Evolutionary conservation across 2,329 filamentous ascomycete genomes (phyloP).

Genomic region (Xylaria sp.): DNA sequence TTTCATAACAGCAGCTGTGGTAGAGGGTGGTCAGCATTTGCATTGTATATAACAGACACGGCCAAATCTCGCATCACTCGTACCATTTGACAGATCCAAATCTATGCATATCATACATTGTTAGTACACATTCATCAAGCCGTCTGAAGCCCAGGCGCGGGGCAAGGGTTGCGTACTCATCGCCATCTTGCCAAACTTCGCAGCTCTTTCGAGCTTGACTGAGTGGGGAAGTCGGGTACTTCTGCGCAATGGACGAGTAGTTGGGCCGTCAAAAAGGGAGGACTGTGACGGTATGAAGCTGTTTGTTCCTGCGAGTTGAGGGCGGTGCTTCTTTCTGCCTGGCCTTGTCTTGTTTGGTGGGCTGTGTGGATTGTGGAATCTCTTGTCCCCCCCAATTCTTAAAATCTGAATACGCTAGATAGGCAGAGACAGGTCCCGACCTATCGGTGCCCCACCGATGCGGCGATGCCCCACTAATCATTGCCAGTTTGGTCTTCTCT

Average conservation of each 20-base stretch:
- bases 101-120: slow-evolving; percentile 61
- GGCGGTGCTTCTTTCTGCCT: slow-evolving; percentile 11
- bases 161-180: slow-evolving; percentile 63
- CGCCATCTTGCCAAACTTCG: slow-evolving; percentile 61
- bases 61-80: slow-evolving; percentile 40
- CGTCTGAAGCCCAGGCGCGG: slow-evolving; percentile 20
- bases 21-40: slow-evolving; percentile 37
- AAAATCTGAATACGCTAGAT: slow-evolving; percentile 30
- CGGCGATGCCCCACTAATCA: slow-evolving; percentile 12
- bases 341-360: slow-evolving; percentile 30
- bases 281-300: slow-evolving; percentile 6
- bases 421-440: slow-evolving; percentile 17
- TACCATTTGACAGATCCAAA: slow-evolving; percentile 87
- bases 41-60: not conserved
- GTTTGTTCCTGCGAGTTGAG: slow-evolving; percentile 4
- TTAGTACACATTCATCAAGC: slow-evolving; percentile 39
- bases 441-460: slow-evolving; percentile 11
- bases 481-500: not conserved
- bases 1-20: slow-evolving; percentile 80
- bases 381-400: slow-evolving; percentile 34
- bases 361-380: slow-evolving; percentile 35
- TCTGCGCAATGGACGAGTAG: slow-evolving; percentile 2
- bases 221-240: not conserved
- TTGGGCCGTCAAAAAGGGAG: not conserved
- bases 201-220: slow-evolving; percentile 48